Evolutionary conservation across 345 rosid species (phyloP), one percentile per base, ranked within the genome.

Genomic region (Nephelium lappaceum): DNA sequence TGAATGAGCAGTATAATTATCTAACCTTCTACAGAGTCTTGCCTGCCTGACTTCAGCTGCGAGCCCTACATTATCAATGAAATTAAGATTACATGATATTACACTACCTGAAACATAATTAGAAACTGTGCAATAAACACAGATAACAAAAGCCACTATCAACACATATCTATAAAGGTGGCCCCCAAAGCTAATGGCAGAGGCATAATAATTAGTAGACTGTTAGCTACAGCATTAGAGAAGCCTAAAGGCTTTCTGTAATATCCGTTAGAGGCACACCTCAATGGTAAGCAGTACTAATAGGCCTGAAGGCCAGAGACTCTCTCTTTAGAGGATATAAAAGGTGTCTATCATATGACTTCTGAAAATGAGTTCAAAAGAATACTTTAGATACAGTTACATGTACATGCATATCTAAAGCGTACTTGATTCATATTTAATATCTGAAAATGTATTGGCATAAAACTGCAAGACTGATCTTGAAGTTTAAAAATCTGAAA

Each of bases 41-140:
- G 97, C 81, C 93, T 78, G 72, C 93, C 98, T 67, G 98, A 89
- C 83, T 91, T 93, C 84, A 80, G 47, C 77, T 90, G 92, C 11
- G 94, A 90, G 69, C 84, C 97, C 97, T 92, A 82, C 72, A 85
- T 73, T 68, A 75, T 74, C 57, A 85, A 70, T 61, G 63, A 68
- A 53, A 73, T 58, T 58, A 68, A 31, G 77, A 71, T 31, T 31
- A 39, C 19, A 63, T 63, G 45, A 42, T 57, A 76, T 60, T 63
- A 73, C 25, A 71, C 68, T 27, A 69, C 43, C 75, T 12, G 12
- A 5, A 66, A 57, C 21, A 24, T 25, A 36, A 18, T 45, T 14
- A 9, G 61, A 21, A 57, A n/a, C 64, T 25, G 19, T 23, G 23
- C 21, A 47, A 24, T 25, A 63, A n/a, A 49, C 70, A 72, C 12